These are phyloP conservation scores for Naganishia antarctica DNA, from an alignment of 768 basidiomycete species.

Conservation along the genomic window DNA sequence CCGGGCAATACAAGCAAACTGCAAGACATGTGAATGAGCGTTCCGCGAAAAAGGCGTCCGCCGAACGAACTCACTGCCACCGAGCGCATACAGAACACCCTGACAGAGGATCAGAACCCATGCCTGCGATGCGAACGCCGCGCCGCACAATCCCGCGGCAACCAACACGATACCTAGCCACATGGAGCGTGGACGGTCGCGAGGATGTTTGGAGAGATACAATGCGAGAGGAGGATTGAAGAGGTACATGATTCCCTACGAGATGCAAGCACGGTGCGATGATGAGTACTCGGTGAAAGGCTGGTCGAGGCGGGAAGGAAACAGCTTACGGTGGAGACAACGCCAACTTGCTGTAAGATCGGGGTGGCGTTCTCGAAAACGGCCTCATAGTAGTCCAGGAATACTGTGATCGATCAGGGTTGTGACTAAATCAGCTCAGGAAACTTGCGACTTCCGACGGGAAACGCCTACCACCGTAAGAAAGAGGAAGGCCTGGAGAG, in stretches of 20 bases:
- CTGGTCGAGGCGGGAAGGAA: not conserved
- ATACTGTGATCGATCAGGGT: too few relatives aligned
- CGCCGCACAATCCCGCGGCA: constrained; percentile 28
- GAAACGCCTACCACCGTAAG: constrained; percentile 3
- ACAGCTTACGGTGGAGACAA: constrained; percentile 28
- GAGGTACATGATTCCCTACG: constrained; percentile 34
- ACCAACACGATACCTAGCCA: constrained; percentile 31
- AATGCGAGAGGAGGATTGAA: constrained; percentile 30
- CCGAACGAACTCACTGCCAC: constrained; percentile 31
- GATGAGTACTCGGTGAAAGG: too few relatives aligned
- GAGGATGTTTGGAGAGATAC: constrained; percentile 30
- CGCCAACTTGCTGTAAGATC: constrained; percentile 31
- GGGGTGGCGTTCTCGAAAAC: constrained; percentile 23
- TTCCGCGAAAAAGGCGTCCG: not conserved
- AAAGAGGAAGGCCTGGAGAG: constrained; percentile 2
- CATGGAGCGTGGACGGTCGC: constrained; percentile 27
- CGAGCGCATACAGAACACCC: constrained; percentile 32
- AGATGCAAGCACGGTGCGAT: too few relatives aligned
- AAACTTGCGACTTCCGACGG: not conserved
- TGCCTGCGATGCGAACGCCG: constrained; percentile 27
- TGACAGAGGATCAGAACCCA: constrained; percentile 32
- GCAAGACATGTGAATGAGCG: not conserved
- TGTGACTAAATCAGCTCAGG: too few relatives aligned
- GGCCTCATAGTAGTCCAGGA: constrained; percentile 29
- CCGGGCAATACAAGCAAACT: constrained; percentile 34